Conservation (phyloP, 257 asterid genomes). For the Petunia secreta region DNA sequence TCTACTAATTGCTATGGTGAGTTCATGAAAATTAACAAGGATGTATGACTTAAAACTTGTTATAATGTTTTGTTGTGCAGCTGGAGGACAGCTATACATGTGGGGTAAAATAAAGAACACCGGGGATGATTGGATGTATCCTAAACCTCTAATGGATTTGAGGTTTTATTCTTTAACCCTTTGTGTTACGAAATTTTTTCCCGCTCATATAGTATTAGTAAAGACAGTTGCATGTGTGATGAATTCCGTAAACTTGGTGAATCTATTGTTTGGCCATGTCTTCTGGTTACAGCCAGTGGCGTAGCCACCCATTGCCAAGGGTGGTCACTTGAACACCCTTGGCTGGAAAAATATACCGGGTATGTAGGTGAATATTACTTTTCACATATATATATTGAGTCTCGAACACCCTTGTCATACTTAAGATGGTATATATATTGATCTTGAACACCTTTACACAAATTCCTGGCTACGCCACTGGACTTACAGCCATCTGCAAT, state of each 20-base stretch:
- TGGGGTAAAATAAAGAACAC: constrained; percentile 94
- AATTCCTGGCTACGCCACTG: too few species aligned
- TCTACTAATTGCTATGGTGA: constrained; percentile 20
- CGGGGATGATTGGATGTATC: constrained; percentile 99
- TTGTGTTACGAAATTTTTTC: constrained; percentile 8
- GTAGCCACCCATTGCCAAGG: too few species aligned
- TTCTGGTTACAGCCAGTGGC: background rate
- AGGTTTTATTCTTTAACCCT: constrained; percentile 54
- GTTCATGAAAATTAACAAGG: background rate
- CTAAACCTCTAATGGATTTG: constrained; percentile 95
- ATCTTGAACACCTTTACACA: too few species aligned
- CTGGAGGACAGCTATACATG: constrained; percentile 99
- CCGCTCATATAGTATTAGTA: background rate
- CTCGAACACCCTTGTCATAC: too few species aligned
- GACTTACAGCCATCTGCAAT: background rate
- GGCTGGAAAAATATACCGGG: too few species aligned
- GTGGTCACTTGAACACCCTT: too few species aligned
- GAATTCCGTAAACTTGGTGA: background rate
- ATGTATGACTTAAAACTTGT: background rate
- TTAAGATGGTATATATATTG: too few species aligned
- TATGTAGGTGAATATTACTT: too few species aligned
- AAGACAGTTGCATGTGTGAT: constrained; percentile 8
- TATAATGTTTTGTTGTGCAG: constrained; percentile 42
- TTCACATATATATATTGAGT: too few species aligned
- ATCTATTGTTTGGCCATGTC: background rate